Base-by-base conservation (phyloP, 352 stramenopile species). In the Pythium sp. region DNA sequence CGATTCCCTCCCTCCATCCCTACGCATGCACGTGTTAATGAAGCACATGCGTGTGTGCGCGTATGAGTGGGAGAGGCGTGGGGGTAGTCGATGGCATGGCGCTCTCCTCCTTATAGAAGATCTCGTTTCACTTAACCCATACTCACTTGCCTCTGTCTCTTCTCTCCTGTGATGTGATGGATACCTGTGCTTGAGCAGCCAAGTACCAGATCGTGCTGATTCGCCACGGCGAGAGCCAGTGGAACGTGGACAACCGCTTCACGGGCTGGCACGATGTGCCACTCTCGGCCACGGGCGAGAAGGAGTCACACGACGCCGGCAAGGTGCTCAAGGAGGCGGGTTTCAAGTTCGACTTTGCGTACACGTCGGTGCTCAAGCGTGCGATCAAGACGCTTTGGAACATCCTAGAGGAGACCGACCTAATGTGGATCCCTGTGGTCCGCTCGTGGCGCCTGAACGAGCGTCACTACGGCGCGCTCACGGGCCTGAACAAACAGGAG, bases 221-320 rank as follows among this genome's bases (percentile, higher is more conserved):
- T 56, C 87, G 96, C 75, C 97, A 99, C 84, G 96, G 97, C 77
- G 96, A 99, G 82, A 98, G 89, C 55, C 94, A 97, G 58, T 99
- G 97, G 97, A 99, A 99, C 84, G 85, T 98, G 47, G 89, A 98
- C 75, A 99, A 99, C 83, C 93, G 94, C 75, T 99, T 99, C 84
- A 99, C 97, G 49, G 98, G 98, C 60, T 99, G 98, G 98, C 90
- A 98, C 72, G 97, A 99, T 76, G 96, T 98, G 66, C 94, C 91
- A 58, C 86, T 99, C 24, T 98, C 92, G 51, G 77, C 68, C 36
- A 93, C 84, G 62, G 79, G 87, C 67, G 84, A 95, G 68, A 75
- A 95, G 63, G 97, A 99, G 79, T 98, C 96, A 47, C 86, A 92
- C 63, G 91, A 98, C 57, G 98, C 91, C 61, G 98, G 97, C 71